These are phyloP conservation scores for Pharus latifolius DNA, from an alignment of 176 grass and related monocot genomes.

Conservation along the genomic window DNA sequence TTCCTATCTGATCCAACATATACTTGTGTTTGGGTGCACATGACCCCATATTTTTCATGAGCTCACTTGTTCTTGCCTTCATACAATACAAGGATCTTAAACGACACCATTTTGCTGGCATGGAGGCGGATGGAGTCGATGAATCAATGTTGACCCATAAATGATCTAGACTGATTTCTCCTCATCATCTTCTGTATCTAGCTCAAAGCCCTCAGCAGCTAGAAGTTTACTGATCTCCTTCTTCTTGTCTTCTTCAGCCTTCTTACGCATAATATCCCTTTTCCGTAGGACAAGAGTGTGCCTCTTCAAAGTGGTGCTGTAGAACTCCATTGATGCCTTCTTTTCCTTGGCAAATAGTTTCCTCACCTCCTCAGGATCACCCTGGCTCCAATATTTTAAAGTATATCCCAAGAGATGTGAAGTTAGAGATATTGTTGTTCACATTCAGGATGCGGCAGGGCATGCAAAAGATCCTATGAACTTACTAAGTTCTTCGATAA, in stretches of 20 bases:
- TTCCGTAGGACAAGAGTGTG: constrained; percentile 74
- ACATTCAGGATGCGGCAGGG: too few relatives aligned
- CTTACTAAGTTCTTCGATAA: too few relatives aligned
- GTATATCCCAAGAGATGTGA: background rate
- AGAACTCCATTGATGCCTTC: constrained; percentile 82
- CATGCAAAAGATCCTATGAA: too few relatives aligned
- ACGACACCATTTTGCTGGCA: background rate
- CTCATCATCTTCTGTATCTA: constrained; percentile 78
- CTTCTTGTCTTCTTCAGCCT: constrained; percentile 68
- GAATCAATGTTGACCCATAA: background rate
- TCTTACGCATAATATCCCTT: constrained; percentile 79
- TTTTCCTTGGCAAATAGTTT: constrained; percentile 74
- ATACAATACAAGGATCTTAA: background rate
- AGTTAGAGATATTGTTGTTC: background rate
- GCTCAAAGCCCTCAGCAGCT: constrained; percentile 76
- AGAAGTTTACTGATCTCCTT: constrained; percentile 58
- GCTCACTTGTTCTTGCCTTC: background rate
- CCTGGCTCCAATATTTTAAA: constrained; percentile 27
- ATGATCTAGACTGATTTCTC: constrained; percentile 21
- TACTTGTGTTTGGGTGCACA: background rate
- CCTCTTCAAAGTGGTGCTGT: constrained; percentile 70
- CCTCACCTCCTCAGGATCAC: constrained; percentile 89
- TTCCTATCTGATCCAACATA: background rate
- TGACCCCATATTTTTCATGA: background rate
- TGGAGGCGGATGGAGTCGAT: background rate